phyloP scores from a whole-genome alignment of 2,329 filamentous ascomycete species.

The Ophiocordyceps camponoti-saundersi region DNA sequence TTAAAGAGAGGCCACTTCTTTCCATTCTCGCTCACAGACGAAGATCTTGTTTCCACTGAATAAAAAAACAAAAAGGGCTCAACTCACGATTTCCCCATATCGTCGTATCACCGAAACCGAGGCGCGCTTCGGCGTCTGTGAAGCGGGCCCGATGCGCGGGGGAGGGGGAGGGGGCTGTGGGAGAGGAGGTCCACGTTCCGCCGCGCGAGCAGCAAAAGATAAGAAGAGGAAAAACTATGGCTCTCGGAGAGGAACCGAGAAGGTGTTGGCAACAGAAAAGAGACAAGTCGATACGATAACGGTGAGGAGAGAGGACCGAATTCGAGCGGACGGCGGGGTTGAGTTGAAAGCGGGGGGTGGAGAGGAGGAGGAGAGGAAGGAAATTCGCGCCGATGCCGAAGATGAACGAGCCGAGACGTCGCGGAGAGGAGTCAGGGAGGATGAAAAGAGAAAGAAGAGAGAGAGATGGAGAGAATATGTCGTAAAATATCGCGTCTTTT shows the following conservation, averaged over 20 bases:
- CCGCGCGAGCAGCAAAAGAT: not conserved
- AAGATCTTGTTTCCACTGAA: not conserved
- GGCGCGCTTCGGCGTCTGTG: not conserved
- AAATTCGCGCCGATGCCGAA: too few relatives aligned
- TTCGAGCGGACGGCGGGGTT: too few relatives aligned
- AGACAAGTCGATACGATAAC: not conserved
- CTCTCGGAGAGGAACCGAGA: not conserved
- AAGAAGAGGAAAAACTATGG: not conserved
- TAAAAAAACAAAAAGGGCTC: not conserved
- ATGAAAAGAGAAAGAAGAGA: too few relatives aligned
- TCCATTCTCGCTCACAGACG: too few relatives aligned
- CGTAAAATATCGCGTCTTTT: too few relatives aligned
- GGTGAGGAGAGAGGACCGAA: not conserved
- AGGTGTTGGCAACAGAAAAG: not conserved
- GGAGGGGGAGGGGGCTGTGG: too few relatives aligned
- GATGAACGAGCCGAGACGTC: too few relatives aligned
- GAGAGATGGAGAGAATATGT: too few relatives aligned
- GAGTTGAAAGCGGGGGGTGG: too few relatives aligned
- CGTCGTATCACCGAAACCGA: not conserved
- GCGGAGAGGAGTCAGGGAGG: too few relatives aligned
- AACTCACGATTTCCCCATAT: constrained; percentile 4
- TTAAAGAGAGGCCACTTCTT: too few relatives aligned
- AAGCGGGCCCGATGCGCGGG: not conserved
- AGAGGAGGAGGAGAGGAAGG: too few relatives aligned
- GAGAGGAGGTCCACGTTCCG: not conserved